phyloP scores from a whole-genome alignment of 1,284 basidiomycete species.

The Ustilago nuda region DNA sequence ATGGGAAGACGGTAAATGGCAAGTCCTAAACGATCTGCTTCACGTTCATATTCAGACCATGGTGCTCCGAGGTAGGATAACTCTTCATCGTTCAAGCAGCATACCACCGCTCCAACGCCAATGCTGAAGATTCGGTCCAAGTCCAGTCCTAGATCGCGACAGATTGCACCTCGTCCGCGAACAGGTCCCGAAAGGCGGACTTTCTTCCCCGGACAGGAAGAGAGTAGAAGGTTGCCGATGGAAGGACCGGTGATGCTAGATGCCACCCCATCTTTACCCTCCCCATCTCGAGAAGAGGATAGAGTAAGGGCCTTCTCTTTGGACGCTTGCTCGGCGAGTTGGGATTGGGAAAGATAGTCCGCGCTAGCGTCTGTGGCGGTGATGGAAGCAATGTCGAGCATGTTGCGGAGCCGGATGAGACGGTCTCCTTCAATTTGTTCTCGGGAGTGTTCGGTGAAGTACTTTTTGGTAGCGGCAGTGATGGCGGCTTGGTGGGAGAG shows the following conservation, averaged over 20 bases:
- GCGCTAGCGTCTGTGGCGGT: slow-evolving; percentile 31
- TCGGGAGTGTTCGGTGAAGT: slow-evolving; percentile 34
- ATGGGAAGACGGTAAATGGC: slow-evolving; percentile 83
- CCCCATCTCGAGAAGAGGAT: slow-evolving; percentile 11
- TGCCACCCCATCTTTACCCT: slow-evolving; percentile 17
- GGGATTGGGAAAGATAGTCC: slow-evolving; percentile 32
- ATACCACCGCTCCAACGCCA: slow-evolving; percentile 84
- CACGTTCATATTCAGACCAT: slow-evolving; percentile 80
- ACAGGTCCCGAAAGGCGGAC: slow-evolving; percentile 84
- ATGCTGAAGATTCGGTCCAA: slow-evolving; percentile 80
- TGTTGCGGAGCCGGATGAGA: slow-evolving; percentile 52
- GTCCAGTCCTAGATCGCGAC: slow-evolving; percentile 83
- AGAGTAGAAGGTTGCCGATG: slow-evolving; percentile 89
- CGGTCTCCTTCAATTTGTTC: slow-evolving; percentile 51
- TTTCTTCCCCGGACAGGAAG: slow-evolving; percentile 96
- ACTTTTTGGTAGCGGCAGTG: slow-evolving; percentile 12
- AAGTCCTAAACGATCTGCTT: slow-evolving; percentile 77
- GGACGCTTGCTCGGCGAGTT: slow-evolving; percentile 30
- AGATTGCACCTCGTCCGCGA: slow-evolving; percentile 84
- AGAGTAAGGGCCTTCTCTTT: slow-evolving; percentile 20
- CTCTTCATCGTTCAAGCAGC: slow-evolving; percentile 89
- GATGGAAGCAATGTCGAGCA: slow-evolving; percentile 50
- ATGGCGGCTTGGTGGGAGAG: background rate
- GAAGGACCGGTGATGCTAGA: slow-evolving; percentile 15
- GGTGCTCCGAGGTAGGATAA: slow-evolving; percentile 83